Evolutionary conservation across 345 rosid genomes (phyloP), one percentile per base, ranked within the genome.

Genomic region (Salix suchowensis): DNA sequence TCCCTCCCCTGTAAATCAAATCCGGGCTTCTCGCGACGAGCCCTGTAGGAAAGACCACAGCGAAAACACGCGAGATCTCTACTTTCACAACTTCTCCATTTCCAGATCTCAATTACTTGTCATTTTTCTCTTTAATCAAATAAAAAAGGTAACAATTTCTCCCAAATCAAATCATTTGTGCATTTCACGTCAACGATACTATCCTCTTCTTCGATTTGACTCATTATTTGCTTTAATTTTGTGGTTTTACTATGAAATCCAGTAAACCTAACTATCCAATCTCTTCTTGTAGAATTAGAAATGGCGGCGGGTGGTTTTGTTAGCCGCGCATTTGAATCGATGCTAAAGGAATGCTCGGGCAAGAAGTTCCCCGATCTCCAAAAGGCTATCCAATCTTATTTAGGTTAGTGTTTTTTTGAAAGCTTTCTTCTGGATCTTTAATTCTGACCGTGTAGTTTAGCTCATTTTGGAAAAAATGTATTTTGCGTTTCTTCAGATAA

Each of bases 221-320:
- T 50, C 40, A 0, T n/a, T 3, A 40, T 71, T 30, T 71, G 42
- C 28, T 52, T 30, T 55, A 5, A 13, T 69, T 75, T 67, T 11
- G 15, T 34, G 44, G 23, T 75, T 67, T 7, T 1, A n/a, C 24
- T 54, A 28, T 61, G 76, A 46, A 64, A 60, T 74, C 52, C 37
- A 19, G 68, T 42, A 28, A 19, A 15, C n/a, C 36, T 69, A 60
- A 28, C 44, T 66, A 24, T 46, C 37, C 6, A 7, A 18, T 62
- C 37, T 70, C 42, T 69, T 65, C 46, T 30, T 34, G 24, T 30
- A 9, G 15, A 19, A 36, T 37, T 39, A 71, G 74, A 74, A 19
- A 89, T 80, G 83, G 99, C 98, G 77, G 99, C 98, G 16, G 99
- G 97, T 34, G 99, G 98, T 30, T 96, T 96, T 74, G 86, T 96